Evolutionary conservation across 305 asterid genomes (phyloP).

Genomic region (Solanum hybrid): DNA sequence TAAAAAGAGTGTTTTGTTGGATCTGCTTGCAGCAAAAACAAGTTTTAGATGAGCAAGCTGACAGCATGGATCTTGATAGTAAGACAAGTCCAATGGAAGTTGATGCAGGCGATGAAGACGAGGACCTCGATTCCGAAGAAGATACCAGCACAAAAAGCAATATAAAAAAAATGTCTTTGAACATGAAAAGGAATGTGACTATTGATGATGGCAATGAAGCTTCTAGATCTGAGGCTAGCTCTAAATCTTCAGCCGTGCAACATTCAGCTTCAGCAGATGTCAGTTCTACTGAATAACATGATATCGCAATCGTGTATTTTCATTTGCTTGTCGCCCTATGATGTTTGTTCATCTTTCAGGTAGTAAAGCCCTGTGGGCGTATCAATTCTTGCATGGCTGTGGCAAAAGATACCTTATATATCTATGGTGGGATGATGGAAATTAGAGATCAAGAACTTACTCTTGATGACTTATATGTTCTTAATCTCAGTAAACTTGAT

Average conservation of each 20-base stretch:
- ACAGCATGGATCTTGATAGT: conserved; percentile 27
- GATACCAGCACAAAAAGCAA: conserved; percentile 32
- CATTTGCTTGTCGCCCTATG: conserved; percentile 4
- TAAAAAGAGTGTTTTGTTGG: conserved; percentile 2
- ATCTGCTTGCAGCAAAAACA: conserved; percentile 50
- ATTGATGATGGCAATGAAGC: conserved; percentile 27
- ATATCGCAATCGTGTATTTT: conserved; percentile 1
- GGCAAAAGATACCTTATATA: conserved; percentile 75
- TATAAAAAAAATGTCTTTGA: conserved; percentile 41
- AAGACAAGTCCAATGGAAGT: conserved; percentile 25
- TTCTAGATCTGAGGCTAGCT: conserved; percentile 34
- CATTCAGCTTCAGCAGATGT: conserved; percentile 69
- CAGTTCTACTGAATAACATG: conserved; percentile 14
- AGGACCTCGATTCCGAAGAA: conserved; percentile 43
- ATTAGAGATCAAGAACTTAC: conserved; percentile 81
- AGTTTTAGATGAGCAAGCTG: conserved; percentile 29
- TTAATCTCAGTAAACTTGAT: conserved; percentile 88
- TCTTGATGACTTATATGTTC: conserved; percentile 77
- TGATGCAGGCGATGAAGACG: conserved; percentile 39
- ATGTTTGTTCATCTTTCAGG: conserved; percentile 36
- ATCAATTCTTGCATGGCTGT: conserved; percentile 83
- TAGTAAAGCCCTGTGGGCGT: conserved; percentile 91
- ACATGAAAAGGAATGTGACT: conserved; percentile 35
- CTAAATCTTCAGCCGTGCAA: conserved; percentile 40
- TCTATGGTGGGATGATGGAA: conserved; percentile 97